Base-by-base conservation (phyloP, 306 rosid genomes). In the Delonix regia region DNA sequence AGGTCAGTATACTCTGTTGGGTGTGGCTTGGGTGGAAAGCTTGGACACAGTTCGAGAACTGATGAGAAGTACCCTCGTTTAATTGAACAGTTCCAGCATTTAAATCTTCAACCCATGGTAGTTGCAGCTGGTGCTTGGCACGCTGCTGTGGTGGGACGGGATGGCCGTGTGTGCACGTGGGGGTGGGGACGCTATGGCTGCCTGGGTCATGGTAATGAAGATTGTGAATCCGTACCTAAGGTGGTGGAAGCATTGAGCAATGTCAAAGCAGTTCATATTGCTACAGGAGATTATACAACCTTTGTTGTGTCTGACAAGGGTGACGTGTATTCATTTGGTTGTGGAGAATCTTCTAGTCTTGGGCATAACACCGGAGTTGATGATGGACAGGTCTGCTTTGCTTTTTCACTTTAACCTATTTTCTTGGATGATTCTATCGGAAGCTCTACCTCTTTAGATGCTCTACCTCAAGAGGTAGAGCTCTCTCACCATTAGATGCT, bases 101-200 rank as follows among this genome's bases (percentile, higher is more conserved):
- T 95, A 86, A 92, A 91, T 78, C 86, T 95, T 78, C 97, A 95
- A 85, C 98, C 99, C 5, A 78, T 78, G 84, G 97, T 87, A 44
- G 93, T 95, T 51, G 91, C 98, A 13, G 99, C 99, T 10, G 99
- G 99, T 69, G 99, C 99, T 69, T 95, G 97, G 98, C 99, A 95
- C 41, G 99, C 99, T 36, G 99, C 99, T 27, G 97, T 95, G 69
- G 99, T 92, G 62, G 98, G 99, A 18, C 86, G 24, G 25, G 99
- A 95, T 47, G 99, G 99, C 14, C 90, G 98, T 27, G 99, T 95
- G 11, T 95, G 99, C 84, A 95, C 99, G 0, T 95, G 99, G 99
- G 99, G 99, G 45, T 95, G 99, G 99, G 99, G 99, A 27, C 96
- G 99, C 18, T 87, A 92, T 55, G 99, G 99, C 45, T 95, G 99